phyloP scores from a whole-genome alignment of 805 yeast species.

The Yamadazyma kitorensis region DNA sequence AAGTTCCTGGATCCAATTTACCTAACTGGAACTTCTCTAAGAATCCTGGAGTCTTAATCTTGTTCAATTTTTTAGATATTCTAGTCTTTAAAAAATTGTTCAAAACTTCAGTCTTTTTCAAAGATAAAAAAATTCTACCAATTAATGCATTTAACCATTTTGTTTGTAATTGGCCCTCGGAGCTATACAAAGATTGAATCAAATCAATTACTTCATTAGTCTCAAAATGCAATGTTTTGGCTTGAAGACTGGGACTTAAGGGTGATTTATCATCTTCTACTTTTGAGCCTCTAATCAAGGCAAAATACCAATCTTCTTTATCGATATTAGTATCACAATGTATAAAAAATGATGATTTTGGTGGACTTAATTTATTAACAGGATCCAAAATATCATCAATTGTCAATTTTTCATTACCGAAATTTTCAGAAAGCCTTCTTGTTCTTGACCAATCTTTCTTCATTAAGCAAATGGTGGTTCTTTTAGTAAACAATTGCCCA shows the following conservation, averaged over 20 bases:
- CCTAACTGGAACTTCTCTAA: constrained; percentile 77
- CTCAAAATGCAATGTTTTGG: constrained; percentile 68
- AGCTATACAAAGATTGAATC: constrained; percentile 73
- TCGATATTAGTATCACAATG: constrained; percentile 76
- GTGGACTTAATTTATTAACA: constrained; percentile 22
- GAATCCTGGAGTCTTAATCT: constrained; percentile 84
- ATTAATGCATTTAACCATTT: constrained; percentile 88
- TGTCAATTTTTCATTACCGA: constrained; percentile 19
- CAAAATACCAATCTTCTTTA: constrained; percentile 93
- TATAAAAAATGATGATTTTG: constrained; percentile 50
- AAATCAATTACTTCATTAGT: constrained; percentile 71
- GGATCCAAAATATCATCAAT: constrained; percentile 23
- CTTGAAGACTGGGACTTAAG: constrained; percentile 54
- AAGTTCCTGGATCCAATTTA: constrained; percentile 68
- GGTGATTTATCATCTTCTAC: constrained; percentile 20
- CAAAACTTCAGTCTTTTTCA: constrained; percentile 69
- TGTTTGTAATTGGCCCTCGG: constrained; percentile 78
- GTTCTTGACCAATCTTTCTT: constrained; percentile 33
- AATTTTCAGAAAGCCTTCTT: constrained; percentile 18
- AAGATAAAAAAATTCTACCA: constrained; percentile 77
- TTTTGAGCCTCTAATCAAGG: constrained; percentile 74
- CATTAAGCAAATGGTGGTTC: constrained; percentile 73
- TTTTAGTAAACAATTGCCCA: constrained; percentile 75
- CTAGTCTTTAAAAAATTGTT: constrained; percentile 55
- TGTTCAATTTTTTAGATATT: constrained; percentile 68